These are phyloP conservation scores for Spinellus fusiger DNA, from an alignment of 192 early-diverging fungal genomes.

Conservation along the genomic window DNA sequence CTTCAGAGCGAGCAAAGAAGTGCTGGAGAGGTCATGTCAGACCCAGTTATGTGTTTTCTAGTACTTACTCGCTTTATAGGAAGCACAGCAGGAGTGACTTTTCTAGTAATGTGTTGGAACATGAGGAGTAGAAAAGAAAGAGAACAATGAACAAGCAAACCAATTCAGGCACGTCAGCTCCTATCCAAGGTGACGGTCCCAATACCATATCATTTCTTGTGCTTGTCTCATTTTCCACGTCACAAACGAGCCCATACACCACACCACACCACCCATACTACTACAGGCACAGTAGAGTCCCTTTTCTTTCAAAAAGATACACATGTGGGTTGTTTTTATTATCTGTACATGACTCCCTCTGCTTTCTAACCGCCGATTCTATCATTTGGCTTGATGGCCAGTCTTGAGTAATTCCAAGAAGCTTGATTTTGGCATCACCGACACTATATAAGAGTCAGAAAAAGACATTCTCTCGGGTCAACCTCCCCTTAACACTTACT, in stretches of 20 bases:
- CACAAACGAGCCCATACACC: too few species aligned
- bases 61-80: not conserved
- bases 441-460: conserved; percentile 33
- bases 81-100: not conserved
- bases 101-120: not conserved
- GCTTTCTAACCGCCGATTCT: not conserved
- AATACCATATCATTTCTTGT: too few species aligned
- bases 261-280: too few species aligned
- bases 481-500: conserved; percentile 8
- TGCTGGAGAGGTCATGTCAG: not conserved
- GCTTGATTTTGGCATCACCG: conserved; percentile 59
- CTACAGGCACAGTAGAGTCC: too few species aligned
- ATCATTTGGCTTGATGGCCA: conserved; percentile 22
- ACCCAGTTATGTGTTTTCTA: not conserved
- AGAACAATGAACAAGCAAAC: not conserved
- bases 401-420: conserved; percentile 70
- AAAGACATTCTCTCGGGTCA: not conserved
- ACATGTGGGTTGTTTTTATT: too few species aligned
- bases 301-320: too few species aligned
- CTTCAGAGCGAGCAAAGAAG: not conserved
- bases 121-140: not conserved
- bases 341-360: not conserved
- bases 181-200: too few species aligned
- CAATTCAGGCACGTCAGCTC: not conserved
- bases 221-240: too few species aligned